Evolutionary conservation across 805 yeast genomes (phyloP).

Genomic region (Yamadazyma paraphyllophila): DNA sequence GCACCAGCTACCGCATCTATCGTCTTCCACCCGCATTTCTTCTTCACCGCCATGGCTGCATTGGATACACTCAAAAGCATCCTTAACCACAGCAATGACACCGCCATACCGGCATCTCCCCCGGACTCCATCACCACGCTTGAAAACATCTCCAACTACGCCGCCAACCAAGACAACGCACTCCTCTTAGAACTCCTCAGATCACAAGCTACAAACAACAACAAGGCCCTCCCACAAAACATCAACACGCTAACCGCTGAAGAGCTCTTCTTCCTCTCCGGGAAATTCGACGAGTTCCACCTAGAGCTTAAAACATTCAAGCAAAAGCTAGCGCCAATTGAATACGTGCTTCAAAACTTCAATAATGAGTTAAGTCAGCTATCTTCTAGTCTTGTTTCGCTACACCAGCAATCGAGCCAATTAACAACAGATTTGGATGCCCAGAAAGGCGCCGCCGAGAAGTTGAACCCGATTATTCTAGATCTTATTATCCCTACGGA

Average conservation of each 20-base stretch:
- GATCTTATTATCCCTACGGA: slow-evolving; percentile 77
- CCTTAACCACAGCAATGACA: not conserved
- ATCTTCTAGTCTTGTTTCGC: slow-evolving; percentile 29
- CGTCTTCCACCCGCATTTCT: too few species aligned
- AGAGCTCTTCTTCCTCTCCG: slow-evolving; percentile 7
- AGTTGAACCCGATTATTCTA: slow-evolving; percentile 71
- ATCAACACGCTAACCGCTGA: not conserved
- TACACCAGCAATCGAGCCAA: slow-evolving; percentile 34
- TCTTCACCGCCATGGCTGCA: not conserved
- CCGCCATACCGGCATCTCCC: too few species aligned
- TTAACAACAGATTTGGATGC: slow-evolving; percentile 26
- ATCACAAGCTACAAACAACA: slow-evolving; percentile 4
- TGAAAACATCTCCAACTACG: not conserved
- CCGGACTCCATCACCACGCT: not conserved
- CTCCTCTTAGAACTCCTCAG: slow-evolving; percentile 4
- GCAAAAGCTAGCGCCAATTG: slow-evolving; percentile 47
- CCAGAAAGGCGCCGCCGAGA: slow-evolving; percentile 31
- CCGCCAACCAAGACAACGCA: not conserved
- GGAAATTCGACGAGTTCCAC: slow-evolving; percentile 23
- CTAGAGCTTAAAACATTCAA: slow-evolving; percentile 28
- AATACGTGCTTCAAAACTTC: slow-evolving; percentile 52
- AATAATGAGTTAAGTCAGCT: slow-evolving; percentile 45
- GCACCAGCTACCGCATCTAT: too few species aligned
- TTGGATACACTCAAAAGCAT: not conserved
- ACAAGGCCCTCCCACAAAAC: not conserved